Conservation (phyloP, 805 yeast species). For the Saccharomyces mikatae region DNA sequence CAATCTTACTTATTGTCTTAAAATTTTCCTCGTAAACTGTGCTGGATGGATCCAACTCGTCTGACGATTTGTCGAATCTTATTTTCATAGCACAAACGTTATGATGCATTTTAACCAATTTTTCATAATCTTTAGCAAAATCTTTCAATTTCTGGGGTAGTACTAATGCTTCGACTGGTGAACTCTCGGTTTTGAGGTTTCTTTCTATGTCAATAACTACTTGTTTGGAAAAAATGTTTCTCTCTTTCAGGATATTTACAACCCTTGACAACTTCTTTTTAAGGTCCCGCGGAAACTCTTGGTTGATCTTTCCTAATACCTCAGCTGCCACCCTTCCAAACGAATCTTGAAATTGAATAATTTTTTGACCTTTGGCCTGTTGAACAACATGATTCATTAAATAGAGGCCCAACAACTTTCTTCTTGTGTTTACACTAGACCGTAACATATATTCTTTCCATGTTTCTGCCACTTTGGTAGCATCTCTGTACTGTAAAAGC, state of each 20-base stretch:
- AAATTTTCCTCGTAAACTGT: constrained; percentile 24
- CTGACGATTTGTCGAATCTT: constrained; percentile 24
- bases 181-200: constrained; percentile 12
- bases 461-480: constrained; percentile 18
- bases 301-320: constrained; percentile 32
- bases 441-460: constrained; percentile 24
- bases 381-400: constrained; percentile 30
- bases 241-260: constrained; percentile 56
- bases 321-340: constrained; percentile 26
- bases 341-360: constrained; percentile 23
- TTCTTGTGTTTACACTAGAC: constrained; percentile 21
- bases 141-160: constrained; percentile 31
- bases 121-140: constrained; percentile 18
- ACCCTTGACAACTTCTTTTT: constrained; percentile 50
- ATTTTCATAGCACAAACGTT: constrained; percentile 21
- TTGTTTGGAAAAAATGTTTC: constrained; percentile 41
- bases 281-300: constrained; percentile 34
- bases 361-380: constrained; percentile 26
- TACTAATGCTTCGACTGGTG: constrained; percentile 15
- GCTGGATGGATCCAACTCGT: constrained; percentile 22
- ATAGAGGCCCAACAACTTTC: constrained; percentile 25
- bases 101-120: constrained; percentile 16
- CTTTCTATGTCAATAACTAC: constrained; percentile 28
- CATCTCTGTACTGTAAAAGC: constrained; percentile 22
- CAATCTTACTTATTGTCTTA: constrained; percentile 27